phyloP scores from a whole-genome alignment of 257 asterid genomes.

The Scutellaria baicalensis region DNA sequence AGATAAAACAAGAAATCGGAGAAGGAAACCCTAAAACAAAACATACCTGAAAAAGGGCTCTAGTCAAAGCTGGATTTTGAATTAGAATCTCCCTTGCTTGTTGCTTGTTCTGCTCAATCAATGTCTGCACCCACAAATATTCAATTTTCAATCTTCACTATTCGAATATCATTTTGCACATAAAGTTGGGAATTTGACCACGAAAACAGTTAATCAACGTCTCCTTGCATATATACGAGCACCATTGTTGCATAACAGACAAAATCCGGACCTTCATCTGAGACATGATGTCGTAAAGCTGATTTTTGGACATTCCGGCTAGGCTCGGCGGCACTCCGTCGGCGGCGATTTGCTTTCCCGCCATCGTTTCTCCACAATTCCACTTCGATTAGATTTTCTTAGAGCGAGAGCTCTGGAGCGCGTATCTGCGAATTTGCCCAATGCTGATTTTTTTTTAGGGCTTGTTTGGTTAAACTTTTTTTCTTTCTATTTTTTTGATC shows the following conservation, averaged over 20 bases:
- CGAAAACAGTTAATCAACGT: neutral
- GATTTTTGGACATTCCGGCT: constrained; percentile 84
- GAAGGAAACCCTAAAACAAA: constrained; percentile 13
- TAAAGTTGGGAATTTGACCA: neutral
- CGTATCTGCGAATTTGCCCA: neutral
- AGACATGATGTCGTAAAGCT: constrained; percentile 85
- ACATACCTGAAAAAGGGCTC: constrained; percentile 87
- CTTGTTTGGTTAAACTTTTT: constrained; percentile 19
- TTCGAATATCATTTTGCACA: neutral
- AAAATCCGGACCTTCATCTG: constrained; percentile 74
- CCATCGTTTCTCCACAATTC: constrained; percentile 35
- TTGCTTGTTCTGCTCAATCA: constrained; percentile 83
- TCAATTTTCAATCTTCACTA: neutral
- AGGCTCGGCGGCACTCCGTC: constrained; percentile 59
- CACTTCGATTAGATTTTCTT: neutral
- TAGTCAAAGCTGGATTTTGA: constrained; percentile 83
- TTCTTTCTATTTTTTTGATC: too few relatives aligned
- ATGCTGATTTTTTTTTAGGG: constrained; percentile 10
- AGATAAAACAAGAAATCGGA: neutral
- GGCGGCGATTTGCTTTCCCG: constrained; percentile 74
- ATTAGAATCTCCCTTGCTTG: constrained; percentile 93
- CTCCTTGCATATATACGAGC: neutral
- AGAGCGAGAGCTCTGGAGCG: constrained; percentile 8
- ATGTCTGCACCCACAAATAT: constrained; percentile 35
- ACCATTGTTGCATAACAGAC: neutral